These are phyloP conservation scores for Scutellaria galericulata DNA, from an alignment of 257 asterid species.

Conservation along the genomic window DNA sequence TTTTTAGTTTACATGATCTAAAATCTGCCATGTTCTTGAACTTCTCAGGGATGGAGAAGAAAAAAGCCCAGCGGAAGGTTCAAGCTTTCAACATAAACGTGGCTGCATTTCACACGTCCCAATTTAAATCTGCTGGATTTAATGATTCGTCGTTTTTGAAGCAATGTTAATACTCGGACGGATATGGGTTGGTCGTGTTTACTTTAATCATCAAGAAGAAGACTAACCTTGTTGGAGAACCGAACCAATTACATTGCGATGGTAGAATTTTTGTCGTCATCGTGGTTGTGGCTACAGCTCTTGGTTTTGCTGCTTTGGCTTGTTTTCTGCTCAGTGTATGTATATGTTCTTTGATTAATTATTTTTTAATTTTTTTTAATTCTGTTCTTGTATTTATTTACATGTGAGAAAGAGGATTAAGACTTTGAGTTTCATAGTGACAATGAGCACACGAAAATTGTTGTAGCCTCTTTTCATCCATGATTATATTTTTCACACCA, in stretches of 20 bases:
- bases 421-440: conserved; percentile 45
- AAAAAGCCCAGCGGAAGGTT: conserved; percentile 79
- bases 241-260: conserved; percentile 28
- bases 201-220: conserved; percentile 31
- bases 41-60: conserved; percentile 87
- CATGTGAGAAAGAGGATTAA: conserved; percentile 32
- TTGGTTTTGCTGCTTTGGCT: conserved; percentile 38
- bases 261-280: conserved; percentile 35
- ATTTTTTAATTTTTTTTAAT: conserved; percentile 17
- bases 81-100: conserved; percentile 73
- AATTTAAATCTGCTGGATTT: conserved; percentile 31
- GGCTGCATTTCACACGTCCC: conserved; percentile 24
- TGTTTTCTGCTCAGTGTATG: conserved; percentile 52
- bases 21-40: background rate
- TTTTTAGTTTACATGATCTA: background rate
- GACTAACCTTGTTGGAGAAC: conserved; percentile 37
- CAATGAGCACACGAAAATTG: conserved; percentile 14
- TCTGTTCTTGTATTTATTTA: conserved; percentile 43
- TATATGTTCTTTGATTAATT: conserved; percentile 47
- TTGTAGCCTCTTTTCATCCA: background rate
- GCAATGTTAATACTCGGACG: conserved; percentile 39
- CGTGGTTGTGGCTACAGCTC: conserved; percentile 25
- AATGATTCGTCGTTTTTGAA: conserved; percentile 34
- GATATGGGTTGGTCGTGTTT: conserved; percentile 46
- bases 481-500: too few species aligned